phyloP scores from a whole-genome alignment of 345 rosid genomes.

The Trapa bicornis region DNA sequence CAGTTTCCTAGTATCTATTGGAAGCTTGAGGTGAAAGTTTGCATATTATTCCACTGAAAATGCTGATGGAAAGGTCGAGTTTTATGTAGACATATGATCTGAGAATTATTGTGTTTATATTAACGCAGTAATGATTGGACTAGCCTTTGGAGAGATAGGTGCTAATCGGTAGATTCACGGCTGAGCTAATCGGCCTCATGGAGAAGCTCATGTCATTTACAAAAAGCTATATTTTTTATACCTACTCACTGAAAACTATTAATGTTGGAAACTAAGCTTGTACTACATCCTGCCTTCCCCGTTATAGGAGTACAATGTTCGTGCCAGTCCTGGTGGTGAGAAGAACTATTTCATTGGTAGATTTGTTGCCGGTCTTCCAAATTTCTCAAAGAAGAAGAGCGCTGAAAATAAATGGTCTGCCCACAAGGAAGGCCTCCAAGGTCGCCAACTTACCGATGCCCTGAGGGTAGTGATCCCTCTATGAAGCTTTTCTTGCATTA shows the following conservation, averaged over 20 bases:
- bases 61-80: not conserved
- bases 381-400: constrained; percentile 66
- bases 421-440: constrained; percentile 80
- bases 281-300: not conserved
- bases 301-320: constrained; percentile 66
- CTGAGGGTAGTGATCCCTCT: constrained; percentile 44
- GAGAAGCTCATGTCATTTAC: not conserved
- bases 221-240: not conserved
- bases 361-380: constrained; percentile 64
- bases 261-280: not conserved
- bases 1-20: not conserved
- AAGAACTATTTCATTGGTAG: constrained; percentile 88
- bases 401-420: constrained; percentile 86
- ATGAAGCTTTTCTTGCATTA: not conserved
- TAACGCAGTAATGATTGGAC: not conserved
- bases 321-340: constrained; percentile 48
- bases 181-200: not conserved
- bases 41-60: not conserved
- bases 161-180: not conserved
- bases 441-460: constrained; percentile 67
- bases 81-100: not conserved
- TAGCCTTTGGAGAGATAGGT: not conserved
- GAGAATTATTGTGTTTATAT: not conserved
- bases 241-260: not conserved
- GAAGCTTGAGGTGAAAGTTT: not conserved